Evolutionary conservation across 1,284 basidiomycete species (phyloP), one percentile per base, ranked within the genome.

Genomic region (Apiotrichum veenhuisii): DNA sequence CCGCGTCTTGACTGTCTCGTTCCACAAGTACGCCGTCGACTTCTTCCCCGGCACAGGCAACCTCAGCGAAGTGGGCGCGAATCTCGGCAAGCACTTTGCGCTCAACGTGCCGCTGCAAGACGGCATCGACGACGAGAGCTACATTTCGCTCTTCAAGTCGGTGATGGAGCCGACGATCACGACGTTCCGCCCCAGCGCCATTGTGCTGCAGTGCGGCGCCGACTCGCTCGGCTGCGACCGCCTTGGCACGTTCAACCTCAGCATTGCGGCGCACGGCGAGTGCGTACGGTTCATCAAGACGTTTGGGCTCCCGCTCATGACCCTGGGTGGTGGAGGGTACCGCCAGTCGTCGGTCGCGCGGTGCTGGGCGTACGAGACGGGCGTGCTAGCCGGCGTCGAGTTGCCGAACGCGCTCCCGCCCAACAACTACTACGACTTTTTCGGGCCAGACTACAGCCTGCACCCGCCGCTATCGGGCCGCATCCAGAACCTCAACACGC

Each of bases 341-440:
- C 67, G 76, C 26, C 73, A 75, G 54, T 90, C 91, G 72, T 96
- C 95, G 67, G 95, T 98, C 54, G 90, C 90, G 43, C 84, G 95
- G n/a, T 98, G 95, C 73, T 98, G 95, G 95, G 88, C 95, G 12
- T 97, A 98, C 80, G 95, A 98, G 77, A 98, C 96, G 0, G 87
- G 91, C 7, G 88, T 98, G 0, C 83, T 94, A n/a, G 86, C 94
- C 26, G 89, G 91, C 18, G 85, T 87, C 0, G 79, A 83, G 18
- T 84, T 98, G 15, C 87, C 92, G 0, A 88, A 95, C 74, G 85
- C 88, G 56, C 84, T 98, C 7, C 95, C 95, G 0, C 79, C 80
- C 12, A 98, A 93, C 9, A 85, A 90, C 1, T 99, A 96, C 77
- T 90, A 96, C 71, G 83, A 88, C 3, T 98, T 94, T 78, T 99